Percentiles rank a stretch among this genome's conserved stretches.
Evolutionary conservation across 129 eudicot species (phyloP).

Genomic region (Apium graveolens): DNA sequence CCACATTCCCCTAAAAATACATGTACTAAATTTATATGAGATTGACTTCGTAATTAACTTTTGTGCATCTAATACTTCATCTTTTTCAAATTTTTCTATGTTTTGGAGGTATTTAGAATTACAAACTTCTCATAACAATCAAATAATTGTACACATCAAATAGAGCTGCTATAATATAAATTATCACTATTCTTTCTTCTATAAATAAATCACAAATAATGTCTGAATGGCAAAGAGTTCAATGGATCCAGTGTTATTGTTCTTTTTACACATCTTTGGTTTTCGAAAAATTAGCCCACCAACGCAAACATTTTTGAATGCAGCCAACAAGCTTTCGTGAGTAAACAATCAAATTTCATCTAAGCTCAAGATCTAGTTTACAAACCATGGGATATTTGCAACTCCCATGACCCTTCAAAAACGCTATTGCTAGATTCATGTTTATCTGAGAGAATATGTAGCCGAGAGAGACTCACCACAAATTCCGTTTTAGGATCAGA

Average conservation of each 20-base stretch:
- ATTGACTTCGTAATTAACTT: conserved; percentile 38
- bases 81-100: conserved; percentile 43
- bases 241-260: too few species aligned
- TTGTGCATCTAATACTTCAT: conserved; percentile 40
- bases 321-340: neutral
- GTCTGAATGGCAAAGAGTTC: neutral
- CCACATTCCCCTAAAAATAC: too few species aligned
- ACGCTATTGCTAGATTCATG: conserved; percentile 1
- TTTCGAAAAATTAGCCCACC: too few species aligned
- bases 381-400: neutral
- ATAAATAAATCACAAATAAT: neutral
- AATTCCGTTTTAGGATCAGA: conserved; percentile 15
- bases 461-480: neutral
- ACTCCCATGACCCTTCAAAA: neutral
- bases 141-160: neutral
- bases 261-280: neutral
- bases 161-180: neutral
- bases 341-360: neutral
- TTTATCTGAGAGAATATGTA: neutral
- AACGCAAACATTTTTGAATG: neutral
- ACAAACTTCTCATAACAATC: neutral
- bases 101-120: conserved; percentile 44
- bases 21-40: neutral
- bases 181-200: neutral
- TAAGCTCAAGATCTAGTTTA: neutral